Evolutionary conservation across 2,329 filamentous ascomycete species (phyloP), one percentile per base, ranked within the genome.

Genomic region (Alternaria metachromatica): DNA sequence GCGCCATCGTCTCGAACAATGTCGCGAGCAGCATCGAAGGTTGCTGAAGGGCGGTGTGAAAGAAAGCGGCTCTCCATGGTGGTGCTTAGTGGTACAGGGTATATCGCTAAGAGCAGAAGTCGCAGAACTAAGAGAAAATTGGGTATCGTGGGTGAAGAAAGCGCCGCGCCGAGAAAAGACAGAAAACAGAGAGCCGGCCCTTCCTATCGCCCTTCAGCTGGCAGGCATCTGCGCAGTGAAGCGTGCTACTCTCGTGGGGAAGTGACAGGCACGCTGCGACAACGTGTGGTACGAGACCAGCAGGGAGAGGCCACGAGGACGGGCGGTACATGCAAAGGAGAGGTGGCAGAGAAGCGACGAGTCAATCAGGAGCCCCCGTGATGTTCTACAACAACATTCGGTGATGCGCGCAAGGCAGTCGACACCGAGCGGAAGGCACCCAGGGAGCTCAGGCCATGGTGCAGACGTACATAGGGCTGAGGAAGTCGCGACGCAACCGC

Each of bases 331-430:
- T 28, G 54, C 45, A 37, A 66, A 53, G 67, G 58, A 55, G 58
- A 61, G 46, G 33, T 55, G 55, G 62, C 63, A 56, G 61, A 62
- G 61, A 66, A 53, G 64, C 46, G 63, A 70, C 44, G 66, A 62
- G 63, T 67, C 68, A 71, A 70, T 66, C 71, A 67, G 64, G 65
- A 67, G 68, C 65, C 68, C 59, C 57, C 53, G 72, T 71, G 71
- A 74, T 73, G 78, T 79, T 76, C 73, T 79, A 80, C 78, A 79
- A 77, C 72, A 74, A 21, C 49, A 53, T 30, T 37, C 49, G 49
- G 72, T 76, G 66, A 71, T 74, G 76, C 68, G 69, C 68, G 66
- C 68, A 70, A 69, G 60, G 65, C 64, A 66, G 67, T 67, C 61
- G 66, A 64, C 65, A 63, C 66, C 51, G 58, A 51, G 55, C 60